Conservation (phyloP, 2,329 filamentous ascomycete species). For the Hypomyces rosellus region DNA sequence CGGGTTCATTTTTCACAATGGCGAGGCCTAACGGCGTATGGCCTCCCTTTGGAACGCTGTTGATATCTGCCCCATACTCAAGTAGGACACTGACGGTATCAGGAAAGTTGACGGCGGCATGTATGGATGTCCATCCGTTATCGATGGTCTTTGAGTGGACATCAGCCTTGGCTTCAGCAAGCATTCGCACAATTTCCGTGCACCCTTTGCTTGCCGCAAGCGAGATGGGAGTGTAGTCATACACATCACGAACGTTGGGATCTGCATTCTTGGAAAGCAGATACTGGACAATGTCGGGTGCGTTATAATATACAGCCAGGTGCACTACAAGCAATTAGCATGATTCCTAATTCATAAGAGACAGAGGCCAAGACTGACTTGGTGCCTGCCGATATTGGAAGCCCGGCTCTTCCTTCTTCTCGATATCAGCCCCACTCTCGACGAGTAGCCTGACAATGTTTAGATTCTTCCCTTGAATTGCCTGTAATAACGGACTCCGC, state of each 20-base stretch:
- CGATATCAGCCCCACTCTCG: background rate
- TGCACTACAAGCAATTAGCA: background rate
- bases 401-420: background rate
- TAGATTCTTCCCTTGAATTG: background rate
- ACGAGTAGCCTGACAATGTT: background rate
- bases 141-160: background rate
- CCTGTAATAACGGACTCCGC: background rate
- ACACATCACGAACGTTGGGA: background rate
- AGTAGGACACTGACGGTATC: background rate
- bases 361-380: background rate
- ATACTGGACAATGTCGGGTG: background rate
- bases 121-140: background rate
- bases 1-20: background rate
- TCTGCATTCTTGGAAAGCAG: constrained; percentile 1
- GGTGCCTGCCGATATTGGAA: too few species aligned
- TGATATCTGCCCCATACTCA: background rate
- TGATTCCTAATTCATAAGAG: too few species aligned
- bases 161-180: background rate
- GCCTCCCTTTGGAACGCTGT: background rate
- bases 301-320: background rate
- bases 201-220: background rate
- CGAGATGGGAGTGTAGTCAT: background rate
- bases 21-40: background rate
- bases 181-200: background rate
- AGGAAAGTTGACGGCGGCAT: background rate